Conservation (phyloP, 2,329 filamentous ascomycete species). For the Trichoderma sp. region DNA sequence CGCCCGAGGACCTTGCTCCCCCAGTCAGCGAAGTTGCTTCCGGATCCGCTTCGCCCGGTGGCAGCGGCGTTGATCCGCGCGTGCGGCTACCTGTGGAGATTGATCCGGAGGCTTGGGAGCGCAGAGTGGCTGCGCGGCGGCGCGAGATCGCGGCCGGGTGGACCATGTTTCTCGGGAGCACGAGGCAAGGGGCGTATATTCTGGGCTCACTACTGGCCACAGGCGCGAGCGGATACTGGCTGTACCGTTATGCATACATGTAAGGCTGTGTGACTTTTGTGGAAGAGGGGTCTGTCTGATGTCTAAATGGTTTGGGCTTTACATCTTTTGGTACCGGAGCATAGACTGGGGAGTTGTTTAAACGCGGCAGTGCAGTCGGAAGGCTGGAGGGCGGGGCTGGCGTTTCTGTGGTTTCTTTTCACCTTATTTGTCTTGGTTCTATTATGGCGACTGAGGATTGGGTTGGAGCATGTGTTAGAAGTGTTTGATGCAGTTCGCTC, state of each 20-base stretch:
- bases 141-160: conserved; percentile 54
- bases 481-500: neutral
- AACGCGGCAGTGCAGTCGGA: neutral
- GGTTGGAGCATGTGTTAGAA: neutral
- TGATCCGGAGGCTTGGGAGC: conserved; percentile 56
- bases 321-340: neutral
- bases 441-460: neutral
- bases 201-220: conserved; percentile 46
- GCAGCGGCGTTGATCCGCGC: conserved; percentile 42
- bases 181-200: conserved; percentile 50
- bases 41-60: conserved; percentile 26
- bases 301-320: neutral
- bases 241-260: conserved; percentile 26
- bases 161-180: conserved; percentile 57
- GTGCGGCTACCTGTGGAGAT: conserved; percentile 52
- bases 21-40: neutral
- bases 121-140: conserved; percentile 48
- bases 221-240: conserved; percentile 50
- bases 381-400: neutral
- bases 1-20: conserved; percentile 42
- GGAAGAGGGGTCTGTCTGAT: neutral
- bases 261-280: neutral
- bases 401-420: neutral
- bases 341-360: neutral
- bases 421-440: neutral